phyloP scores from a whole-genome alignment of 208 protist genomes.

The Leishmania martiniquensis region DNA sequence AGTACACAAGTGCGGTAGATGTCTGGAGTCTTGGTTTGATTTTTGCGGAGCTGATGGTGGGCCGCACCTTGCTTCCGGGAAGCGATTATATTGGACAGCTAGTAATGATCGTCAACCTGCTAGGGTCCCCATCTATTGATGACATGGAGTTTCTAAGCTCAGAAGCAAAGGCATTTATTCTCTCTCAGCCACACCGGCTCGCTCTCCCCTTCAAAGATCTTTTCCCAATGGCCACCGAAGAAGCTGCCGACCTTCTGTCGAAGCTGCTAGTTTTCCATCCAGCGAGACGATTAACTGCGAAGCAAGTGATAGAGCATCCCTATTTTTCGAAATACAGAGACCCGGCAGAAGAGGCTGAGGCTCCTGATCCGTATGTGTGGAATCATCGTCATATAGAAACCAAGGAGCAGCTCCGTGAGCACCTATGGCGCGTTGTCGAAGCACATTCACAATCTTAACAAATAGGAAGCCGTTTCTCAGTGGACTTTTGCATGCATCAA shows the following conservation, averaged over 20 bases:
- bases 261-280: conserved; percentile 97
- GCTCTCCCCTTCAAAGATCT: conserved; percentile 70
- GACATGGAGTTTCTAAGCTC: conserved; percentile 90
- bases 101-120: conserved; percentile 81
- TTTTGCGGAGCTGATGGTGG: conserved; percentile 98
- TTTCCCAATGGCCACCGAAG: conserved; percentile 93
- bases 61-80: conserved; percentile 95
- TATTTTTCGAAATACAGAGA: conserved; percentile 94
- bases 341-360: conserved; percentile 70
- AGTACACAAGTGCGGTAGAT: conserved; percentile 97
- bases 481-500: background rate
- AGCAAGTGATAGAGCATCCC: conserved; percentile 94
- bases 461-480: background rate
- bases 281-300: conserved; percentile 92
- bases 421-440: conserved; percentile 79
- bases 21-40: conserved; percentile 98
- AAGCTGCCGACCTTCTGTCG: conserved; percentile 94
- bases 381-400: conserved; percentile 69
- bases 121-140: conserved; percentile 71
- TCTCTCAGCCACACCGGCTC: conserved; percentile 54
- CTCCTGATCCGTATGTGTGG: conserved; percentile 77
- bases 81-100: conserved; percentile 87
- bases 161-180: conserved; percentile 76
- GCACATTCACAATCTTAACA: conserved; percentile 36
- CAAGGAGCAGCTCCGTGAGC: conserved; percentile 66